These are phyloP conservation scores for Acanthochlamys bracteata DNA, from an alignment of 106 monocot species.

Conservation along the genomic window DNA sequence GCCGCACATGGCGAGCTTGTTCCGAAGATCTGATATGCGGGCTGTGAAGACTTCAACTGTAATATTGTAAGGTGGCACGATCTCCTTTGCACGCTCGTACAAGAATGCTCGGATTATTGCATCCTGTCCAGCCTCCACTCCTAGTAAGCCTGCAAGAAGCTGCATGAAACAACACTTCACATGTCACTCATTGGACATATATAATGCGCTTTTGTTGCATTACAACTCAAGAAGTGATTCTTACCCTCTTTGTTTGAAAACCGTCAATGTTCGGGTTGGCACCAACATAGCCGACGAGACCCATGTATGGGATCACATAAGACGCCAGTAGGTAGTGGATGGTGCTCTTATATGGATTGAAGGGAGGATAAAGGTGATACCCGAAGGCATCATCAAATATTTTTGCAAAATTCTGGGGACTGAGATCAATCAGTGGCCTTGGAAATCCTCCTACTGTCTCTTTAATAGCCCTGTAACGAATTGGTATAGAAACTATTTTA, in stretches of 20 bases:
- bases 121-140: conserved; percentile 43
- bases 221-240: too few relatives aligned
- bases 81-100: conserved; percentile 13
- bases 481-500: neutral
- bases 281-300: conserved; percentile 39
- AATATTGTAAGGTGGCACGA: conserved; percentile 22
- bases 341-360: conserved; percentile 37
- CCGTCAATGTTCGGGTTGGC: conserved; percentile 39
- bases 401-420: conserved; percentile 27
- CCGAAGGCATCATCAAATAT: conserved; percentile 43
- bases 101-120: conserved; percentile 31
- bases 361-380: conserved; percentile 38
- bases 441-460: conserved; percentile 32
- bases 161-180: conserved; percentile 1
- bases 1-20: conserved; percentile 10
- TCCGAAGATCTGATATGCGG: conserved; percentile 1
- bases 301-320: conserved; percentile 45
- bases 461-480: conserved; percentile 30
- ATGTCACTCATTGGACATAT: neutral
- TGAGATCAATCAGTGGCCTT: conserved; percentile 42
- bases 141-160: conserved; percentile 38
- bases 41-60: conserved; percentile 14
- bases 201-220: neutral
- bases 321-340: conserved; percentile 42
- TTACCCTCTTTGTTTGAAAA: conserved; percentile 32